A percentile compares a stretch with the other conserved stretches of the same genome.
These are phyloP conservation scores for Ogataea dorogensis DNA, from an alignment of 805 yeast species.

Conservation along the genomic window DNA sequence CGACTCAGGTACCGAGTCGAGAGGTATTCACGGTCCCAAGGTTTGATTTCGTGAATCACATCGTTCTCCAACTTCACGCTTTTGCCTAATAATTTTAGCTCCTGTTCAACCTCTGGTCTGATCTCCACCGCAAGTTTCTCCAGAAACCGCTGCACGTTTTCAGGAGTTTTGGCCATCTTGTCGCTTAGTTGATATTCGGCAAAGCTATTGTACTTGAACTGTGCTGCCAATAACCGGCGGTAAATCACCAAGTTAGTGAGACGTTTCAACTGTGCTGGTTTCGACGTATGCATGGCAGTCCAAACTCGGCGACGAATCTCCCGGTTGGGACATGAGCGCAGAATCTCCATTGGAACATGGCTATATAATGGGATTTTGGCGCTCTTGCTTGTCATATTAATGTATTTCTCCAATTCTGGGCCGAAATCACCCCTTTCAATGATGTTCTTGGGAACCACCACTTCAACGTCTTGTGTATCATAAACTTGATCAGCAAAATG, in stretches of 20 bases:
- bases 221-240: constrained; percentile 67
- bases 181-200: constrained; percentile 81
- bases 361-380: constrained; percentile 59
- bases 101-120: constrained; percentile 55
- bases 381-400: constrained; percentile 36
- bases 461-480: constrained; percentile 26
- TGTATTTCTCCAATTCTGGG: constrained; percentile 21
- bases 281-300: constrained; percentile 68
- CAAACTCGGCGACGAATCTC: constrained; percentile 66
- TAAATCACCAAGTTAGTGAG: constrained; percentile 59
- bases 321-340: constrained; percentile 57
- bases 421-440: constrained; percentile 31
- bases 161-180: constrained; percentile 85
- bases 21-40: constrained; percentile 89
- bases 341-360: constrained; percentile 59
- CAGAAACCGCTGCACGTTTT: constrained; percentile 70
- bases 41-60: constrained; percentile 53
- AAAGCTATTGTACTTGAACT: constrained; percentile 69
- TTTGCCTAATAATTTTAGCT: constrained; percentile 49
- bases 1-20: constrained; percentile 29
- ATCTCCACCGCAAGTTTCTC: constrained; percentile 52
- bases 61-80: constrained; percentile 17
- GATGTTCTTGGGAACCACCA: constrained; percentile 30
- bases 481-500: constrained; percentile 57
- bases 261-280: constrained; percentile 56